Evolutionary conservation across 2,329 filamentous ascomycete species (phyloP), one percentile per base, ranked within the genome.

Genomic region (Fusarium palustre): DNA sequence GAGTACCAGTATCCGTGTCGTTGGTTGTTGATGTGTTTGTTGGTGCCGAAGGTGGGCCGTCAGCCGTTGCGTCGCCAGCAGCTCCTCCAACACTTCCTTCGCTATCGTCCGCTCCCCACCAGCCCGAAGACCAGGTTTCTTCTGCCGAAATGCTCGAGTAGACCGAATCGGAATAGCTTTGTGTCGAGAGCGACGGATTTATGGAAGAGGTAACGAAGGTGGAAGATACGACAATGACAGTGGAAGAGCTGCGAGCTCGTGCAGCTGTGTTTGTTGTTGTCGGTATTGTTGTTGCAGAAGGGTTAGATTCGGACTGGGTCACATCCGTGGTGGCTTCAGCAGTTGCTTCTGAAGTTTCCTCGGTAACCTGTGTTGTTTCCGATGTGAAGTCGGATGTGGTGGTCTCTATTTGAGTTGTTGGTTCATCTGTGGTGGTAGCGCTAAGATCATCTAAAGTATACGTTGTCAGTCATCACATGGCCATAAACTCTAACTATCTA

Each of bases 71-170:
- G 28, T 63, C 60, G 20, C 68, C 53, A 16, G 59, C 53, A 16
- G 61, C 60, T 30, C 64, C 62, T 31, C 64, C 68, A 30, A 22
- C 13, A 12, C 48, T 28, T 30, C 60, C 59, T 28, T 68, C 52
- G 20, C 45, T 59, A 36, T 66, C 59, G 25, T 64, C 57, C 31
- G 66, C 64, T 18, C 45, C 72, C 59, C 72, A 74, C 38, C 57
- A 69, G 18, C 69, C 65, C 10, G 59, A 59, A 6, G 67, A 68
- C 72, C 71, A 73, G 15, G 70, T 71, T 65, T 75, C 46, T 24
- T 65, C 63, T 20, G 72, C 66, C 20, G 76, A 71, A 50, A 72
- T 65, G 50, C 74, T 71, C 45, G 46, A 73, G 59, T 74, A 73
- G 16, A 75, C 60, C 4, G 71, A 65, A 33, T 70, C 70, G 18